These are phyloP conservation scores for Discostella pseudostelligera DNA, from an alignment of 108 stramenopile species.

Conservation along the genomic window DNA sequence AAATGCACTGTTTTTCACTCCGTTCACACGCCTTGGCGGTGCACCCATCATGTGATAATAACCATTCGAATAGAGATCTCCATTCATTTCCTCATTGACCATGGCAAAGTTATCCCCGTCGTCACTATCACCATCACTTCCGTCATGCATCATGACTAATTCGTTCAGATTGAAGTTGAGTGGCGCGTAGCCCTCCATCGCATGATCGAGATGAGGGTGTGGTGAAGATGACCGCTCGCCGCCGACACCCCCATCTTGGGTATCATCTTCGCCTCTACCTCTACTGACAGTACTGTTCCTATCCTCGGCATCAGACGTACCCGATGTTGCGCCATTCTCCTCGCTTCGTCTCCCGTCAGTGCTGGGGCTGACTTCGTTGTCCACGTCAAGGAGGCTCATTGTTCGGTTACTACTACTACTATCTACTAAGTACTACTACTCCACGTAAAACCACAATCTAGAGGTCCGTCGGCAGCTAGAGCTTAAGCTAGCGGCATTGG, in stretches of 20 bases:
- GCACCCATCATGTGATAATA: slow-evolving; percentile 38
- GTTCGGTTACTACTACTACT: too few relatives aligned
- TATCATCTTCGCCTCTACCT: too few relatives aligned
- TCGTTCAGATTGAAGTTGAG: slow-evolving; percentile 43
- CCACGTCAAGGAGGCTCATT: neutral
- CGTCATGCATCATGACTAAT: slow-evolving; percentile 17
- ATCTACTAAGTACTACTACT: too few relatives aligned
- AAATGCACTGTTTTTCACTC: slow-evolving; percentile 27
- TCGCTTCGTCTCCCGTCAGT: neutral
- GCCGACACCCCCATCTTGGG: too few relatives aligned
- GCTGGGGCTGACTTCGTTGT: neutral
- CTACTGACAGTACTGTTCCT: neutral
- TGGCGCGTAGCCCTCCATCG: slow-evolving; percentile 47
- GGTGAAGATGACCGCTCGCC: too few relatives aligned
- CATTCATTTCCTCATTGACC: slow-evolving; percentile 6
- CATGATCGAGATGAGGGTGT: slow-evolving; percentile 13
- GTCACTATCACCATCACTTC: slow-evolving; percentile 11
- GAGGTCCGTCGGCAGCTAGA: too few relatives aligned
- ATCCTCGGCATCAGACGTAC: neutral
- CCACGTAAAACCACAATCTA: too few relatives aligned
- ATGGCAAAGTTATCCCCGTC: slow-evolving; percentile 5
- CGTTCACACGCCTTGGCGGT: slow-evolving; percentile 31
- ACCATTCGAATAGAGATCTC: slow-evolving; percentile 17
- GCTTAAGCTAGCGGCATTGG: too few relatives aligned
- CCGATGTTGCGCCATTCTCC: neutral